Evolutionary conservation across 257 asterid genomes (phyloP).

Genomic region (Solanum bulbocastanum): DNA sequence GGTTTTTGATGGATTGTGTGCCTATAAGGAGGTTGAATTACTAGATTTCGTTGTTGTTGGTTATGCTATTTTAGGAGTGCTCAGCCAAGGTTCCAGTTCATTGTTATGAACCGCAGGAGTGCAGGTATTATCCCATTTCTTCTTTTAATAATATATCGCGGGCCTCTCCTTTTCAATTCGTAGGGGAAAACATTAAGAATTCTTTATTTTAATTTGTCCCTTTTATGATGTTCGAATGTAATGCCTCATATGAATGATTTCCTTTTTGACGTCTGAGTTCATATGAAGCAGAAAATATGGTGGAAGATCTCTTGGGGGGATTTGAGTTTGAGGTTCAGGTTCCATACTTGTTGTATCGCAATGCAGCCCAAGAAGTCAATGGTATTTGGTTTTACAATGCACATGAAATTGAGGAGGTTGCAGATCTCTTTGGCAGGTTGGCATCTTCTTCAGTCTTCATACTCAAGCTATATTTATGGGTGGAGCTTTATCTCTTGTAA

Average conservation of each 20-base stretch:
- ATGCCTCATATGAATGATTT: background rate
- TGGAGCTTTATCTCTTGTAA: background rate
- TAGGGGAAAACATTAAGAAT: background rate
- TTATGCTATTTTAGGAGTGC: constrained; percentile 45
- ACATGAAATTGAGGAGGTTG: constrained; percentile 63
- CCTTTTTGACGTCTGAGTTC: background rate
- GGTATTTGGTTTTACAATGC: constrained; percentile 85
- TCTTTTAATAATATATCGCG: background rate
- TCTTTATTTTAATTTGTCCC: background rate
- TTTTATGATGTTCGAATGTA: background rate
- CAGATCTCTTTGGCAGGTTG: constrained; percentile 65
- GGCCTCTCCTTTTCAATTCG: background rate
- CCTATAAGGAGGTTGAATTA: background rate
- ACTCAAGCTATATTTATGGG: background rate
- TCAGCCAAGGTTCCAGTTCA: constrained; percentile 78
- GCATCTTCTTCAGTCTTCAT: background rate
- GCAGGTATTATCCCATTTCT: constrained; percentile 37
- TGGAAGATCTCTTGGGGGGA: constrained; percentile 72
- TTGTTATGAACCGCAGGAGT: constrained; percentile 71
- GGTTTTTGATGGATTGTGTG: background rate
- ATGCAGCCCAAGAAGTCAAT: constrained; percentile 67
- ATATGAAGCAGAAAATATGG: constrained; percentile 49
- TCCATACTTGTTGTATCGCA: constrained; percentile 70
- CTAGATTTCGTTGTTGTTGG: constrained; percentile 1
- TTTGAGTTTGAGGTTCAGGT: constrained; percentile 73